These are phyloP conservation scores for Penicillium concentricum DNA, from an alignment of 2,329 filamentous ascomycete genomes.

Conservation along the genomic window DNA sequence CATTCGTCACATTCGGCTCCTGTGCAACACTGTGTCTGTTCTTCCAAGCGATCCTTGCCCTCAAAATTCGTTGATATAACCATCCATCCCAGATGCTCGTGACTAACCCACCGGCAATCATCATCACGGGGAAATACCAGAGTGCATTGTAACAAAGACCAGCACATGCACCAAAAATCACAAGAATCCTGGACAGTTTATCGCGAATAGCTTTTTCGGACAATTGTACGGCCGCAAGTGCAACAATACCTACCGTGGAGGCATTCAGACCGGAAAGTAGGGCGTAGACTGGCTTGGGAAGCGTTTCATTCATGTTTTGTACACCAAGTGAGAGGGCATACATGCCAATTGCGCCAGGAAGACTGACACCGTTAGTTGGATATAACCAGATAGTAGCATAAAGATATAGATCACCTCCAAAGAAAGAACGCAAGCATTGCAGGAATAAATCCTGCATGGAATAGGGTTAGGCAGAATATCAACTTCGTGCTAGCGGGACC, in stretches of 20 bases:
- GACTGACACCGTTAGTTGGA: slow-evolving; percentile 36
- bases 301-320: slow-evolving; percentile 55
- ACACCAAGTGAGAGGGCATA: slow-evolving; percentile 66
- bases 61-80: slow-evolving; percentile 48
- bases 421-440: slow-evolving; percentile 61
- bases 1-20: slow-evolving; percentile 14
- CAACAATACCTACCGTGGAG: slow-evolving; percentile 69
- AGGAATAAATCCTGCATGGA: slow-evolving; percentile 59
- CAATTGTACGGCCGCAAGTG: slow-evolving; percentile 66
- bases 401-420: slow-evolving; percentile 55
- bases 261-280: slow-evolving; percentile 70
- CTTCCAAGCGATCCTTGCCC: slow-evolving; percentile 25
- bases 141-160: slow-evolving; percentile 69
- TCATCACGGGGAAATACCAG: slow-evolving; percentile 72
- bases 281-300: slow-evolving; percentile 65
- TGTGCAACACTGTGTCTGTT: slow-evolving; percentile 14
- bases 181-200: slow-evolving; percentile 59
- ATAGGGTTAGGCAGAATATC: slow-evolving; percentile 65
- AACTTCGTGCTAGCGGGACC: slow-evolving; percentile 71
- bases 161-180: slow-evolving; percentile 62
- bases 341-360: slow-evolving; percentile 71
- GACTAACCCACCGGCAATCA: slow-evolving; percentile 54
- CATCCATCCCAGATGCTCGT: slow-evolving; percentile 59
- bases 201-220: slow-evolving; percentile 68
- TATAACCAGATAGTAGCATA: not conserved